Conservation (phyloP, 2,329 filamentous ascomycete genomes). For the Penicillium sp. region DNA sequence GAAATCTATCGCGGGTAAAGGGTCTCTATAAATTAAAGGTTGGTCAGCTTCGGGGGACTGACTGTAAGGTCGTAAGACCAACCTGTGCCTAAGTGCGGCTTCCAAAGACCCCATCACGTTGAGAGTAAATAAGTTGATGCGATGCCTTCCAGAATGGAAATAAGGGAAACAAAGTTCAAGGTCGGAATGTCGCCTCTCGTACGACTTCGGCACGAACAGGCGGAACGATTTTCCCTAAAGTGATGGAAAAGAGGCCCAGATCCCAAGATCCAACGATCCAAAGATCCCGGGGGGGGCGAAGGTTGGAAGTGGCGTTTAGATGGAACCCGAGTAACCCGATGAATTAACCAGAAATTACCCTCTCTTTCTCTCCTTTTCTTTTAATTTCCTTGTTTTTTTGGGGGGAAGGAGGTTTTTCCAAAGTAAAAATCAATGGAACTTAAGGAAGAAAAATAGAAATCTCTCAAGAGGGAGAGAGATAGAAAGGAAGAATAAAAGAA, state of each 20-base stretch:
- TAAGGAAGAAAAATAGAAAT: not conserved
- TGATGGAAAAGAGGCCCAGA: constrained; percentile 2
- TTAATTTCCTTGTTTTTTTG: not conserved
- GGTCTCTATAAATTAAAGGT: constrained; percentile 34
- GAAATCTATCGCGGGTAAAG: constrained; percentile 46
- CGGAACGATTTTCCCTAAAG: too few relatives aligned
- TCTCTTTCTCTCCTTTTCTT: not conserved
- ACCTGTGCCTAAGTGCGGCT: constrained; percentile 40
- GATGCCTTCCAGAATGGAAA: not conserved
- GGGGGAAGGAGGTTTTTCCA: too few relatives aligned
- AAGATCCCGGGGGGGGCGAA: constrained; percentile 11
- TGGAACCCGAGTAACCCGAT: constrained; percentile 8
- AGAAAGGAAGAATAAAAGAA: not conserved
- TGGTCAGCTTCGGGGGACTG: constrained; percentile 24
- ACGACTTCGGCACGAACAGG: too few relatives aligned
- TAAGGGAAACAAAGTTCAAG: constrained; percentile 6
- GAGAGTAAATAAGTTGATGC: not conserved
- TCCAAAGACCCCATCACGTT: constrained; percentile 43
- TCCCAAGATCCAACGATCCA: constrained; percentile 4
- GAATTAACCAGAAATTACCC: constrained; percentile 8
- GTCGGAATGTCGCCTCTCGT: constrained; percentile 11
- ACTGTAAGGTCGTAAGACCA: constrained; percentile 21
- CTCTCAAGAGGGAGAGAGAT: not conserved
- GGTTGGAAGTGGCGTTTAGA: constrained; percentile 12
- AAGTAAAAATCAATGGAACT: not conserved